phyloP scores from a whole-genome alignment of 495 filamentous ascomycete genomes.

The Mytilinidion resinicola region DNA sequence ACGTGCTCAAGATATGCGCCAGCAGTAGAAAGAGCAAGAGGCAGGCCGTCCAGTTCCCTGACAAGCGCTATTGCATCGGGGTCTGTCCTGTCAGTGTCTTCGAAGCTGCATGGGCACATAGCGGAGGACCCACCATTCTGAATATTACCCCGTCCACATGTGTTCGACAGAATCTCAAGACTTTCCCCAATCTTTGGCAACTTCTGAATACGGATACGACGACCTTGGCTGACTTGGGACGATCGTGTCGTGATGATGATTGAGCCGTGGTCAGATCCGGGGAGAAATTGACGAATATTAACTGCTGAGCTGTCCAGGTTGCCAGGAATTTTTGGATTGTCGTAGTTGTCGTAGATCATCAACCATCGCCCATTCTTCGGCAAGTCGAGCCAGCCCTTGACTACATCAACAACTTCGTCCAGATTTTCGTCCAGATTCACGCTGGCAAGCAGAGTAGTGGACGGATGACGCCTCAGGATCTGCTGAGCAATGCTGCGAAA shows the following conservation, averaged over 20 bases:
- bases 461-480: slow-evolving; percentile 4
- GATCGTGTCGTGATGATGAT: slow-evolving; percentile 40
- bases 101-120: too few species aligned
- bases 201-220: slow-evolving; percentile 19
- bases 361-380: slow-evolving; percentile 24
- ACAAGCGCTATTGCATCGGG: slow-evolving; percentile 9
- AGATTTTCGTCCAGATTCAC: slow-evolving; percentile 1
- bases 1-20: slow-evolving; percentile 20
- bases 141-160: slow-evolving; percentile 3
- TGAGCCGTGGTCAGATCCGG: slow-evolving; percentile 33
- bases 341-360: slow-evolving; percentile 29
- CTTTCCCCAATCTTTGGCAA: slow-evolving; percentile 2
- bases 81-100: neutral
- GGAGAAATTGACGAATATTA: slow-evolving; percentile 34
- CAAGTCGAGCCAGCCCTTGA: slow-evolving; percentile 4
- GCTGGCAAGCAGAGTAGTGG: neutral
- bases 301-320: slow-evolving; percentile 12
- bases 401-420: neutral
- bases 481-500: slow-evolving; percentile 11
- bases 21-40: slow-evolving; percentile 26
- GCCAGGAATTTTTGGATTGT: slow-evolving; percentile 19
- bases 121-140: slow-evolving; percentile 3
- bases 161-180: slow-evolving; percentile 14
- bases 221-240: slow-evolving; percentile 27
- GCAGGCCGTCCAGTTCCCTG: slow-evolving; percentile 23